These are phyloP conservation scores for Gynochthodes officinalis DNA, from an alignment of 257 asterid genomes.

Conservation along the genomic window DNA sequence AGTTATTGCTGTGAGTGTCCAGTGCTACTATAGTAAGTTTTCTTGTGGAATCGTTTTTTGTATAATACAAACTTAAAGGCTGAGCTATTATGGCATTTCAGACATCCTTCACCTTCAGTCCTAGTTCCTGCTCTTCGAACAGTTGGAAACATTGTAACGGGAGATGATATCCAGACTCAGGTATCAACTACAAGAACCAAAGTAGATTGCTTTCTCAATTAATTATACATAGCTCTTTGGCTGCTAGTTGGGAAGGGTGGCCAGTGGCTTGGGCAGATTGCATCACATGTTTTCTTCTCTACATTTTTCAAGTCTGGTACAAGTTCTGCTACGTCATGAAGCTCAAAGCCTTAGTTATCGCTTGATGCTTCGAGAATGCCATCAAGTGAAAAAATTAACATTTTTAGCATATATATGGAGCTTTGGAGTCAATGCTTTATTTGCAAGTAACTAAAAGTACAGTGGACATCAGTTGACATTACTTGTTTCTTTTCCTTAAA, in stretches of 20 bases:
- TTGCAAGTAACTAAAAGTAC: too few relatives aligned
- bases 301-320: too few relatives aligned
- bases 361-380: not conserved
- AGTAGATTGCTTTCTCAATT: not conserved
- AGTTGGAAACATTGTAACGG: constrained; percentile 91
- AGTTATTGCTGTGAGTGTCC: constrained; percentile 63
- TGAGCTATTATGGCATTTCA: constrained; percentile 29
- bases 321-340: too few relatives aligned
- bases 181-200: constrained; percentile 26
- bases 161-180: constrained; percentile 94
- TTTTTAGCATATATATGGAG: too few relatives aligned
- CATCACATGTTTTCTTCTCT: not conserved
- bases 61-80: constrained; percentile 11
- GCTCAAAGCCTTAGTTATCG: too few relatives aligned
- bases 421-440: too few relatives aligned
- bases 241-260: not conserved
- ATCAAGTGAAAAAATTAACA: too few relatives aligned
- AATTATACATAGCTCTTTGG: too few relatives aligned
- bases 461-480: too few relatives aligned
- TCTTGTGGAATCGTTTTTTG: not conserved
- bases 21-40: constrained; percentile 1
- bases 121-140: constrained; percentile 88
- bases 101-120: constrained; percentile 83
- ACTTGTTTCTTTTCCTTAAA: too few relatives aligned
- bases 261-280: not conserved